These are phyloP conservation scores for Leptomonas pyrrhocoris DNA, from an alignment of 208 protist genomes.

Conservation along the genomic window DNA sequence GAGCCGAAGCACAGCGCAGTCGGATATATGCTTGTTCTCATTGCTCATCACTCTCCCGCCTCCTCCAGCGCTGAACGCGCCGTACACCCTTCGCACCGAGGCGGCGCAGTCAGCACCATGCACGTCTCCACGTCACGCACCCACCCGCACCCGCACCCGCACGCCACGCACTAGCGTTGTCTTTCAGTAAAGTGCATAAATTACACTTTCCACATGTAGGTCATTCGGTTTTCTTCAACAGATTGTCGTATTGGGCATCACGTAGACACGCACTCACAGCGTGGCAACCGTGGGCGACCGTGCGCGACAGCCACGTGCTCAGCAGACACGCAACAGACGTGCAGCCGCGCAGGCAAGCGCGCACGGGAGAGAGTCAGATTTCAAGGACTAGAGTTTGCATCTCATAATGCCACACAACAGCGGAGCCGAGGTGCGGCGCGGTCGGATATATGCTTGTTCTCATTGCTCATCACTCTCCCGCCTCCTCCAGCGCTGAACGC, in stretches of 20 bases:
- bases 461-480: constrained; percentile 39
- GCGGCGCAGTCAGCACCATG: neutral
- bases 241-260: constrained; percentile 11
- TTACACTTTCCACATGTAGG: constrained; percentile 22
- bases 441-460: constrained; percentile 72
- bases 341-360: neutral
- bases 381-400: constrained; percentile 57
- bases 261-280: constrained; percentile 1
- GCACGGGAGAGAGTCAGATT: constrained; percentile 36
- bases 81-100: neutral
- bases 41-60: constrained; percentile 38
- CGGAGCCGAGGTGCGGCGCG: constrained; percentile 10
- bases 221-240: constrained; percentile 32
- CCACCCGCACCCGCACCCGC: neutral
- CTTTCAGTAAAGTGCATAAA: constrained; percentile 21
- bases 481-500: constrained; percentile 7
- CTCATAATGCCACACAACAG: constrained; percentile 29
- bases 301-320: constrained; percentile 1
- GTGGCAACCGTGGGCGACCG: neutral
- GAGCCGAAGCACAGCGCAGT: constrained; percentile 18
- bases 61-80: constrained; percentile 4
- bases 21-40: constrained; percentile 70
- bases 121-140: neutral
- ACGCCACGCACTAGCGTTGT: neutral
- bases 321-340: neutral